Percentiles rank a stretch among this genome's conserved stretches.
Conservation (phyloP, 1,284 basidiomycete genomes). For the Fomitopsis schrenkii region DNA sequence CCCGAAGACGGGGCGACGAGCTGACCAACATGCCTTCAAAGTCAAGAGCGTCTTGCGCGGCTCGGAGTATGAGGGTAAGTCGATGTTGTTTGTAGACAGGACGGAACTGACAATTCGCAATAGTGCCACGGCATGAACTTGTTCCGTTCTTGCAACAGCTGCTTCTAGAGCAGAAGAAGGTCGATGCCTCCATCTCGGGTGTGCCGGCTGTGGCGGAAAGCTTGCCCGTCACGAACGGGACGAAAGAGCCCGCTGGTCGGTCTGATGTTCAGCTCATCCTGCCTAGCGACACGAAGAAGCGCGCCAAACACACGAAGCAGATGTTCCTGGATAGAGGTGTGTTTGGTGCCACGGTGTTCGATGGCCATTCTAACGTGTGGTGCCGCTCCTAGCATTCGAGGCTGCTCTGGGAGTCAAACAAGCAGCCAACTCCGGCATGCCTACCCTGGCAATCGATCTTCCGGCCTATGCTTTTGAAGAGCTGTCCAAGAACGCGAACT, state of each 20-base stretch:
- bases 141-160: slow-evolving; percentile 70
- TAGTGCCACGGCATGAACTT: slow-evolving; percentile 68
- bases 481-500: slow-evolving; percentile 51
- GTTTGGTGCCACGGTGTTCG: slow-evolving; percentile 2
- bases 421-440: slow-evolving; percentile 49
- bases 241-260: slow-evolving; percentile 40
- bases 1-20: slow-evolving; percentile 46
- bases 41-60: slow-evolving; percentile 77
- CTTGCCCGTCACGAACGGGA: slow-evolving; percentile 22
- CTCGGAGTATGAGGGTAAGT: slow-evolving; percentile 66
- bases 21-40: slow-evolving; percentile 66
- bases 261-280: slow-evolving; percentile 61
- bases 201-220: slow-evolving; percentile 39
- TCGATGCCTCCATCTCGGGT: slow-evolving; percentile 62
- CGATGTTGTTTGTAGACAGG: neutral
- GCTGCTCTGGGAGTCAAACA: slow-evolving; percentile 50
- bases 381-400: slow-evolving; percentile 47
- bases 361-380: neutral
- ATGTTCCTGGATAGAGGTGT: slow-evolving; percentile 65
- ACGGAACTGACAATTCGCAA: neutral
- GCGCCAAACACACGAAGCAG: slow-evolving; percentile 66
- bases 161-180: slow-evolving; percentile 71
- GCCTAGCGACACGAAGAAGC: slow-evolving; percentile 69
- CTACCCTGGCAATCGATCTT: slow-evolving; percentile 71
- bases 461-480: slow-evolving; percentile 54